Evolutionary conservation across 257 asterid genomes (phyloP), one percentile per base, ranked within the genome.

Genomic region (Plantago major): DNA sequence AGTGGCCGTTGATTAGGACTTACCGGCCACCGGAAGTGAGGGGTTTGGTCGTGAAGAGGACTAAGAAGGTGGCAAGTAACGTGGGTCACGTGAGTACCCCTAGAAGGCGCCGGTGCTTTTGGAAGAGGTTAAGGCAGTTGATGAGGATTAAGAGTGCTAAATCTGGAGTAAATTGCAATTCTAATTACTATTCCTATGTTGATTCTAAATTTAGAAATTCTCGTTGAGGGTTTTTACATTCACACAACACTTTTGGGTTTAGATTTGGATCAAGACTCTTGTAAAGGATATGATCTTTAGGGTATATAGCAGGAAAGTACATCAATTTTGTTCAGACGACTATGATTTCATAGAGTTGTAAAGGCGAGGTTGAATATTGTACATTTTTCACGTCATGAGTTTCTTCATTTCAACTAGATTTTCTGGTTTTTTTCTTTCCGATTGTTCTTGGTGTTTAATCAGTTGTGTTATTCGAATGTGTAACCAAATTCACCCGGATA

Each of bases 1-100:
- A 92, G 74, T 92, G 98, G 98, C 95, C 97, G 74, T 72, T 92
- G 69, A 82, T 92, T 45, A 76, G 97, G 26, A 80, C 81, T 12
- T 86, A 74, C 81, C 77, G 86, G 72, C 83, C 95, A 33, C 98
- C 98, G 76, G 98, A 89, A 53, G 70, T 86, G 3, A 86, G 90
- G 26, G 98, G 98, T 11, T 19, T 88, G 63, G 62, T 72, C 14
- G 75, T 84, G 46, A 84, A 74, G 62, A 74, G 82, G 83, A 75
- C 82, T 2, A 86, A 82, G 83, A 81, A 83, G 69, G 2, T 22
- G 26, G 79, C 54, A 71, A 43, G 42, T 57, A 73, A 73, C 42
- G 74, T 67, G 79, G 58, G 46, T 67, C 80, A 82, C 70, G 76
- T 63, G 77, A 64, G 55, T 8, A 70, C 95, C 6, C 84, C 87